Evolutionary conservation across 371 early-diverging fungal genomes (phyloP).

Genomic region (Lichtheimia ornata): DNA sequence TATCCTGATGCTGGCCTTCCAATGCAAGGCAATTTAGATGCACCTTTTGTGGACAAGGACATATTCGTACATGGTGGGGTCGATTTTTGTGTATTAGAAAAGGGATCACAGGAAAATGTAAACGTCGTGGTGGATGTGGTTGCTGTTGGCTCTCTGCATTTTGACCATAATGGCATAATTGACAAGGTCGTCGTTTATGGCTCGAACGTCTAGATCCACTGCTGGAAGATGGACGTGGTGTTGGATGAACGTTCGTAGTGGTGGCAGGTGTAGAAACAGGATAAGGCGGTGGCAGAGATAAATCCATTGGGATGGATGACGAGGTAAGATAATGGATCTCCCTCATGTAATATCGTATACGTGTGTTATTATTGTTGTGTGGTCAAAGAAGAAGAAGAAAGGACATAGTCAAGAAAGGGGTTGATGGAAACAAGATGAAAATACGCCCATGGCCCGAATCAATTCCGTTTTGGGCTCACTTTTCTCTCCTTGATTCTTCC

Average conservation of each 20-base stretch:
- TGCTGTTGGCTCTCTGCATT: neutral
- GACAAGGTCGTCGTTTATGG: constrained; percentile 15
- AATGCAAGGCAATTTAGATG: constrained; percentile 28
- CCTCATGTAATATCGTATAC: no score
- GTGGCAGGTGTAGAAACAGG: neutral
- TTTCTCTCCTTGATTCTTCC: no score
- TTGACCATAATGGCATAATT: constrained; percentile 7
- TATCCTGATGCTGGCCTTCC: constrained; percentile 2
- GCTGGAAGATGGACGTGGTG: constrained; percentile 1
- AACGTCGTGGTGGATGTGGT: neutral
- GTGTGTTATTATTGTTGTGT: no score
- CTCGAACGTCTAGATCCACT: constrained; percentile 1
- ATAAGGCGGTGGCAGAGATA: constrained; percentile 18
- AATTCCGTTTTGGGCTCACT: no score
- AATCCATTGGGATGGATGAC: constrained; percentile 3
- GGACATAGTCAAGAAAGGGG: neutral
- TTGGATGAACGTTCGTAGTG: neutral
- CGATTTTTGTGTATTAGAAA: constrained; percentile 18
- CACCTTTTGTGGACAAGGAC: constrained; percentile 21
- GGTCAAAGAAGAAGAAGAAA: constrained; percentile 1
- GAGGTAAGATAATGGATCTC: constrained; percentile 2
- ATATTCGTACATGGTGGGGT: constrained; percentile 11
- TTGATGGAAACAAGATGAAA: neutral
- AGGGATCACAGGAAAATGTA: constrained; percentile 8
- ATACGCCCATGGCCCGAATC: neutral